These are phyloP conservation scores for Pseudogymnoascus sp. DNA, from an alignment of 2,329 filamentous ascomycete species.

Conservation along the genomic window DNA sequence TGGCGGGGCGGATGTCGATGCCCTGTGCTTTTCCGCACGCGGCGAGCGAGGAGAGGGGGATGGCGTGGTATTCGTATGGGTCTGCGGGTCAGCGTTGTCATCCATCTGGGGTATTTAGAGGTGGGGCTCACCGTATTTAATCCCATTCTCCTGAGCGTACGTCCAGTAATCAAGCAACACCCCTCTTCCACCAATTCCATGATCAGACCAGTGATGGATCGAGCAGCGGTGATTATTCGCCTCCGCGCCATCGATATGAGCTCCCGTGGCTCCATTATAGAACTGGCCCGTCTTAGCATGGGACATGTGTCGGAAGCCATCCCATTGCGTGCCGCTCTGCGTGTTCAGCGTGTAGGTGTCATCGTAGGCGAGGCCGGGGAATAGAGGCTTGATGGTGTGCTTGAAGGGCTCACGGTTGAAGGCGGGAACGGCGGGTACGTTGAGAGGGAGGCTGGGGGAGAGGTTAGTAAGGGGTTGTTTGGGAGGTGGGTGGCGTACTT, in stretches of 20 bases:
- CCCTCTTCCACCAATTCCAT: constrained; percentile 48
- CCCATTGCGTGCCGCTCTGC: constrained; percentile 51
- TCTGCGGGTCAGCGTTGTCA: constrained; percentile 16
- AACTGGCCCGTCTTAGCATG: constrained; percentile 21
- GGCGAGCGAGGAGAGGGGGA: constrained; percentile 22
- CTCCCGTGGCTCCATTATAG: constrained; percentile 24
- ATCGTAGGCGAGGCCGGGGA: constrained; percentile 42
- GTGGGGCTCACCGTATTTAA: constrained; percentile 27
- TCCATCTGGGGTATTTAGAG: background rate
- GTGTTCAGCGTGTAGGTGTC: constrained; percentile 53
- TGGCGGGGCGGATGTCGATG: constrained; percentile 25
- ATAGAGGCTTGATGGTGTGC: constrained; percentile 27
- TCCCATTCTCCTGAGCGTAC: constrained; percentile 31
- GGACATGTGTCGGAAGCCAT: constrained; percentile 41
- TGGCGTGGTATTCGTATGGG: constrained; percentile 24
- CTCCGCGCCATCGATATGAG: constrained; percentile 21
- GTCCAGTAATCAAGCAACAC: constrained; percentile 46
- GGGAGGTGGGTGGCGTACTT: constrained; percentile 20
- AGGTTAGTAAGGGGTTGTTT: background rate
- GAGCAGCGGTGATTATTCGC: constrained; percentile 23
- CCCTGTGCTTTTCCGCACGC: constrained; percentile 25
- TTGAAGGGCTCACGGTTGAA: constrained; percentile 29
- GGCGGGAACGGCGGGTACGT: constrained; percentile 30
- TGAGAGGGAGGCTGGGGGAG: constrained; percentile 21
- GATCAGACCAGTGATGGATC: constrained; percentile 27